Base-by-base conservation (phyloP, 2,329 filamentous ascomycete genomes). In the Stemphylium lycopersici region DNA sequence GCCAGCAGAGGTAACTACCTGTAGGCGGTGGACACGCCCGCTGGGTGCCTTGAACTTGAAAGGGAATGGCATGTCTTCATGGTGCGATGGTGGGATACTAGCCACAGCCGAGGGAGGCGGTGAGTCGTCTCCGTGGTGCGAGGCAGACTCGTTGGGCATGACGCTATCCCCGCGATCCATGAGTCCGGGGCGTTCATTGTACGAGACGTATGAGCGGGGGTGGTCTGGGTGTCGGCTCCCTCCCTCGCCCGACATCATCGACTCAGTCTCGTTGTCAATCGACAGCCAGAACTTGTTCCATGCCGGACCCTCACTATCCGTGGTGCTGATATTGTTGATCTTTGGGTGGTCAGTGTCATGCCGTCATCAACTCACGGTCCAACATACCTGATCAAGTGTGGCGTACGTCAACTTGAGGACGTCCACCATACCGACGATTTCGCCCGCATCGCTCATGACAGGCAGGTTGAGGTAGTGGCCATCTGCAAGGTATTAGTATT, bases 201-300 rank as follows among this genome's bases (percentile, higher is more conserved):
- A 91, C 32, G 92, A 96, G 79, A 96, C 87, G 65, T 93, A 82
- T 31, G 89, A 93, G 56, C 90, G 86, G 26, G 26, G 26, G 48
- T 87, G 84, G 57, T 87, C 85, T 68, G 81, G 86, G 73, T 67
- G 80, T 66, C 90, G 88, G 69, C 88, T 88, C 69, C 90, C 90
- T 43, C 89, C 90, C 52, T 96, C 91, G 56, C 93, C 95, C 55
- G 95, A 99, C 76, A 98, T 87, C 83, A 96, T 89, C 2, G 95
- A 99, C 77, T 98, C 95, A 12, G 93, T 93, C 75, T 96, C 93
- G 67, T 96, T 87, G 75, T 98, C 87, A 67, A 99, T 87, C 0
- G 95, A 98, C 63, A 98, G 83, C 95, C 95, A 99, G 80, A 99
- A 99, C 78, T 98, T 99, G 81, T 97, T 98, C 95, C 95, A 99